Percentiles rank a stretch among this genome's conserved stretches.
Conservation (phyloP, 352 stramenopile genomes). For the Globisporangium echinulatum region DNA sequence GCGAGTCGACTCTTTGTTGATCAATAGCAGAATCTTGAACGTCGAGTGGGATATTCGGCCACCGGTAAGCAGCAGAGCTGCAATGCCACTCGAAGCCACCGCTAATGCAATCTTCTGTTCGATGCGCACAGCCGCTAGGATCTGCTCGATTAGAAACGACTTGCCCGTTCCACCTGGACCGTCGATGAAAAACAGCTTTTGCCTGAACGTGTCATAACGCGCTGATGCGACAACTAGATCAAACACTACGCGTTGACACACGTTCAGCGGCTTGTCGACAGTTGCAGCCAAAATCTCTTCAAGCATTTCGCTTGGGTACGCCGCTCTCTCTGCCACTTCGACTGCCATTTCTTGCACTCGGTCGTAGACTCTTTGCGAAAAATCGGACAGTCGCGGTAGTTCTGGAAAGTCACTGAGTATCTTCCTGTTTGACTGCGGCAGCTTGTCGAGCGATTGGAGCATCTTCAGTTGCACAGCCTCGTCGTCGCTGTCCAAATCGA, state of each 20-base stretch:
- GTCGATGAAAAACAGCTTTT: slow-evolving; percentile 27
- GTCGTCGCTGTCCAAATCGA: background rate
- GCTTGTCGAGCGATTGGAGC: background rate
- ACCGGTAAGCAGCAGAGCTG: slow-evolving; percentile 19
- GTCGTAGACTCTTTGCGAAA: background rate
- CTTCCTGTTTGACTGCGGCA: background rate
- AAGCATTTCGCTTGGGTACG: slow-evolving; percentile 12
- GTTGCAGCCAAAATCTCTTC: slow-evolving; percentile 10
- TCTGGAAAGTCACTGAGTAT: background rate
- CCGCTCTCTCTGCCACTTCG: background rate
- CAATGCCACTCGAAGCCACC: slow-evolving; percentile 25
- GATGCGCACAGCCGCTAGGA: slow-evolving; percentile 18
- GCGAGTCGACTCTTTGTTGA: slow-evolving; percentile 12
- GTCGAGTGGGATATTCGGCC: slow-evolving; percentile 28
- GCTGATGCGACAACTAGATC: background rate
- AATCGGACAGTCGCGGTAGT: background rate
- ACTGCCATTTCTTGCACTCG: background rate
- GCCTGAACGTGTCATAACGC: background rate
- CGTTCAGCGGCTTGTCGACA: background rate
- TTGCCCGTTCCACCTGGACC: slow-evolving; percentile 28
- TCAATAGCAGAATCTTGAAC: slow-evolving; percentile 22
- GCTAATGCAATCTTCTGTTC: slow-evolving; percentile 16
- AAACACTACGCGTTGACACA: background rate
- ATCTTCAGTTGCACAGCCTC: background rate
- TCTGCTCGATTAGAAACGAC: slow-evolving; percentile 17